A percentile compares a stretch with the other conserved stretches of the same genome.
Evolutionary conservation across 257 asterid genomes (phyloP).

Genomic region (Salvia splendens): DNA sequence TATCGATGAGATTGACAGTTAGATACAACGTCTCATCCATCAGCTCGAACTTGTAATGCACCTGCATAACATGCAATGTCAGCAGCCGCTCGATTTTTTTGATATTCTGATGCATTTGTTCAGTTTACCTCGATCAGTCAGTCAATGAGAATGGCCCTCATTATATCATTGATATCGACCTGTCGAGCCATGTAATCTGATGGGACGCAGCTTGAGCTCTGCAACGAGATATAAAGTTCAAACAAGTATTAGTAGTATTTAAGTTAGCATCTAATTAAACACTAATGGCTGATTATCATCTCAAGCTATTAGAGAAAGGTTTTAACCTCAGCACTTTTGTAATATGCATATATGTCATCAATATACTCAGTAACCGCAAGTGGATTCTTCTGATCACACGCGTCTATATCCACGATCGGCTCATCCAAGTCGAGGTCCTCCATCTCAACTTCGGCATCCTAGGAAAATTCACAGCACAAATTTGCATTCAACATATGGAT

Average conservation of each 20-base stretch:
- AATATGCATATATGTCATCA: constrained; percentile 57
- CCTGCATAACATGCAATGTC: constrained; percentile 41
- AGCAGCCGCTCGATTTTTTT: not conserved
- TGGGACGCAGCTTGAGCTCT: constrained; percentile 61
- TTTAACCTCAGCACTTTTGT: constrained; percentile 65
- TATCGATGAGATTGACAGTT: constrained; percentile 77
- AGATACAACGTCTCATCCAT: constrained; percentile 85
- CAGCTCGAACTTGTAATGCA: constrained; percentile 91
- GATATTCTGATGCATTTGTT: not conserved
- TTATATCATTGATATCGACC: constrained; percentile 71
- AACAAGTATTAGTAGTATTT: not conserved
- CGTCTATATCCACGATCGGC: constrained; percentile 55
- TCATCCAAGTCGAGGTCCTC: constrained; percentile 49
- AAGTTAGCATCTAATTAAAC: too few species aligned
- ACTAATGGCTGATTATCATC: not conserved
- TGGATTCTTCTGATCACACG: constrained; percentile 50
- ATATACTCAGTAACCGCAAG: constrained; percentile 73
- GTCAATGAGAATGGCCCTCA: constrained; percentile 85
- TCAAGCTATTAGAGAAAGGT: not conserved
- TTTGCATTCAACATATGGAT: constrained; percentile 5
- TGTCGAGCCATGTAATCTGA: constrained; percentile 66
- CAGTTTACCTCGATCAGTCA: constrained; percentile 83
- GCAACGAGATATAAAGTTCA: constrained; percentile 17
- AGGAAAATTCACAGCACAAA: not conserved
- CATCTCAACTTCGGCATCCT: constrained; percentile 61